Evolutionary conservation across 441 rosid genomes (phyloP).

Genomic region (Populus hybrid): DNA sequence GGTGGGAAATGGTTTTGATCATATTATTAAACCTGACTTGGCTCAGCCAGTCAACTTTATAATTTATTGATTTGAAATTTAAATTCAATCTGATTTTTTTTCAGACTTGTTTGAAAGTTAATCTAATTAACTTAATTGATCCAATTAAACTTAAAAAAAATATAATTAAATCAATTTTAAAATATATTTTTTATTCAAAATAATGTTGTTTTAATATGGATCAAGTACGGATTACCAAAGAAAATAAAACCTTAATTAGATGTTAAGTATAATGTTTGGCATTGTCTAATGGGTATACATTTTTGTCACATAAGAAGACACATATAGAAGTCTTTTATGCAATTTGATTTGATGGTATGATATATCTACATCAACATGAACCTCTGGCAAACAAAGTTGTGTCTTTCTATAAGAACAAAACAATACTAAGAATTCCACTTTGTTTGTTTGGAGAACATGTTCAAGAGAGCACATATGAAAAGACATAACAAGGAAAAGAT

Average conservation of each 20-base stretch:
- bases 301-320: not conserved
- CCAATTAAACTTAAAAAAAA: rapidly evolving
- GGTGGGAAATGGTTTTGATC: rapidly evolving
- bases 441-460: not conserved
- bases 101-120: too few species aligned
- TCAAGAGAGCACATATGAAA: not conserved
- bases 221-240: not conserved
- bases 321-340: not conserved
- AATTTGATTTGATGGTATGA: not conserved
- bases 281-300: not conserved
- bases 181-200: too few species aligned
- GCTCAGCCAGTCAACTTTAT: rapidly evolving
- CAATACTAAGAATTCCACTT: not conserved
- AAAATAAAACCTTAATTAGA: not conserved
- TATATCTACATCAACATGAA: not conserved
- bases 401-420: not conserved
- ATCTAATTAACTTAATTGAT: too few species aligned
- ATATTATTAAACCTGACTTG: too few species aligned
- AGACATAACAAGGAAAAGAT: not conserved
- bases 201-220: rapidly evolving
- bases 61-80: too few species aligned
- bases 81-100: rapidly evolving
- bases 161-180: too few species aligned
- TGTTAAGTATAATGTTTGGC: not conserved
- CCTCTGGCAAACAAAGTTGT: not conserved